phyloP scores from a whole-genome alignment of 2,329 filamentous ascomycete genomes.

The Domatiomyces globalis region DNA sequence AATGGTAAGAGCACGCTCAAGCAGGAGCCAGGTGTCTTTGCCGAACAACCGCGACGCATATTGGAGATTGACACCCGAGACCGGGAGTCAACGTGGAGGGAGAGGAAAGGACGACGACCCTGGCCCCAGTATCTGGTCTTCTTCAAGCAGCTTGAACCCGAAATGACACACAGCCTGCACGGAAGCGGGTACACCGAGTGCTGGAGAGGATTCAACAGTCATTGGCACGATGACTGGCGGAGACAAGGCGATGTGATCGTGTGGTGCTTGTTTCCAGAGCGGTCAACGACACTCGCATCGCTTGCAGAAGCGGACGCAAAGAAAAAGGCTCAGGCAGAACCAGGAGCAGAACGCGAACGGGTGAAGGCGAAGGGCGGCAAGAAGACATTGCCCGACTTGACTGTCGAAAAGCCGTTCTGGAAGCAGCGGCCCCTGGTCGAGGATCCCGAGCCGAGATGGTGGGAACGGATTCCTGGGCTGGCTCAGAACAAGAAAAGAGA shows the following conservation, averaged over 20 bases:
- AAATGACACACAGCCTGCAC: constrained; percentile 31
- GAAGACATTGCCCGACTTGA: neutral
- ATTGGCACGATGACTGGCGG: constrained; percentile 49
- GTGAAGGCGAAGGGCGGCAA: neutral
- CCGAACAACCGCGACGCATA: neutral
- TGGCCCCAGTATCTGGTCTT: constrained; percentile 39
- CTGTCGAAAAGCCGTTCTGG: constrained; percentile 13
- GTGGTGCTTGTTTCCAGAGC: constrained; percentile 35
- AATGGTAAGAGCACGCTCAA: constrained; percentile 1
- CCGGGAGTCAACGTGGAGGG: neutral
- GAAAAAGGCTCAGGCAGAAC: neutral
- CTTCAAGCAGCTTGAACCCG: constrained; percentile 44
- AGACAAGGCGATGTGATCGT: constrained; percentile 49
- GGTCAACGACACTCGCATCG: constrained; percentile 2
- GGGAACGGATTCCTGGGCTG: too few relatives aligned
- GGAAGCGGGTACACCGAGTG: constrained; percentile 41
- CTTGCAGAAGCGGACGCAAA: constrained; percentile 3
- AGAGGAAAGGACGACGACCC: constrained; percentile 5
- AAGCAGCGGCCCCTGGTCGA: constrained; percentile 3
- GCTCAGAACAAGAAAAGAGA: too few relatives aligned
- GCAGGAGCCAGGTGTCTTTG: constrained; percentile 19
- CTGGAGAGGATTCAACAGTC: constrained; percentile 46
- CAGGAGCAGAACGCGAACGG: constrained; percentile 1
- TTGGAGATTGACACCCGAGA: neutral
- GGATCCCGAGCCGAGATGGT: too few relatives aligned